Base-by-base conservation (phyloP, 2,329 filamentous ascomycete genomes). In the Pseudopyrenochaeta lycopersici region DNA sequence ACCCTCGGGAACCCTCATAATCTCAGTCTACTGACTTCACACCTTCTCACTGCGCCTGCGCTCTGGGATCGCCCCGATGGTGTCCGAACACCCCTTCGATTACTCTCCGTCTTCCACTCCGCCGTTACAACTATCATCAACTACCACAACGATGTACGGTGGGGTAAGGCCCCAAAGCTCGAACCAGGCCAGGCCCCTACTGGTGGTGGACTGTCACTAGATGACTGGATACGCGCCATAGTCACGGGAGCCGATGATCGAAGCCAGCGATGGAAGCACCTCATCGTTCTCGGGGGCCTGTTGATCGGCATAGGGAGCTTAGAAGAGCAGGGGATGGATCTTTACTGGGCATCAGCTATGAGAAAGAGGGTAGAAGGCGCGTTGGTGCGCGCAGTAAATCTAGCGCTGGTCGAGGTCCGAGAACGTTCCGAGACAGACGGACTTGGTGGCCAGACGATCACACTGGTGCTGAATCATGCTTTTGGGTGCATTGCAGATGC, bases 221-320 rank as follows among this genome's bases (percentile, higher is more conserved):
- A 85, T 41, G 82, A 83, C 42, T 88, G 86, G 86, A 76, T 84
- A 20, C 81, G 80, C 58, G 85, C 86, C 1, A 78, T 87, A 2
- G 80, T 85, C 2, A 80, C 80, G 35, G 86, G 85, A 7, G 85
- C 86, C 14, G 84, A 88, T 66, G 85, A 84, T 39, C 82, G 80
- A 63, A 88, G 80, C 27, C 84, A 82, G 15, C 81, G 91, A 68
- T 97, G 92, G 92, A 88, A 92, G 73, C 92, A 97, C 74, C 76
- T 92, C 27, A 80, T 97, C n/a, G 84, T 93, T 4, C 83, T 97
- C 7, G 88, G 88, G 0, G 93, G 92, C 2, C 79, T 96, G 18
- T 76, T 97, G 52, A 84, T 94, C 70, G 92, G 91, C 7, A 88
- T 93, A 68, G 89, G 66, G 2, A 69, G 56, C 32, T 60, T 73